Evolutionary conservation across 768 basidiomycete genomes (phyloP), one percentile per base, ranked within the genome.

Genomic region (Pisolithus microcarpus): DNA sequence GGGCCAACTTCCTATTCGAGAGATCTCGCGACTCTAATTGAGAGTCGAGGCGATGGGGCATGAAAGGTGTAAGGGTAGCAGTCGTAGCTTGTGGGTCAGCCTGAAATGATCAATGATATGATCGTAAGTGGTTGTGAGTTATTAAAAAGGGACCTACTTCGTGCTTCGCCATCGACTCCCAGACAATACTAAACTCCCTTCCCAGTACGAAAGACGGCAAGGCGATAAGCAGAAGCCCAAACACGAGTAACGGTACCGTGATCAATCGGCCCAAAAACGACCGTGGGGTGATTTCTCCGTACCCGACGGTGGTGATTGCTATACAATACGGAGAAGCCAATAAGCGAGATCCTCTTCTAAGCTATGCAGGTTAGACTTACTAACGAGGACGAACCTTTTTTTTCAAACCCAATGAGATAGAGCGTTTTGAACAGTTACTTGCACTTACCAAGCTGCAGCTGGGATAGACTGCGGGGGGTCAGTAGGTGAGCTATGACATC

Each of bases 191-290:
- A 64, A 96, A 96, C 63, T 96, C 91, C 36, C 91, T 72, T 0
- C 92, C 92, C 13, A 96, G 80, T 1, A 96, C 92, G 61, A 96
- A 95, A 60, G 83, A 87, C 7, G 92, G 92, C 5, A 95, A 75
- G 0, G 92, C 93, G 61, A 96, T 92, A 38, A 94, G 75, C 0
- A 96, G 75, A 9, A 95, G 74, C 3, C 92, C 92, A 58, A 90
- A 94, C 11, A 90, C 77, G 44, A 96, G 81, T 18, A 96, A 77
- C 0, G 92, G 92, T 1, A 94, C 70, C 0, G 92, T 91, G 57
- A 95, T 73, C 34, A 94, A 71, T 2, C 90, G 83, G 0, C 92
- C 92, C n/a, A 94, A 73, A 65, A 87, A 83, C 1, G 90, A 90
- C 11, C 87, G 80, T 0, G 92, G 92, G 0, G 88, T 90, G 49